Evolutionary conservation across 2,329 filamentous ascomycete genomes (phyloP), one percentile per base, ranked within the genome.

Genomic region (Cladosporium sp.): DNA sequence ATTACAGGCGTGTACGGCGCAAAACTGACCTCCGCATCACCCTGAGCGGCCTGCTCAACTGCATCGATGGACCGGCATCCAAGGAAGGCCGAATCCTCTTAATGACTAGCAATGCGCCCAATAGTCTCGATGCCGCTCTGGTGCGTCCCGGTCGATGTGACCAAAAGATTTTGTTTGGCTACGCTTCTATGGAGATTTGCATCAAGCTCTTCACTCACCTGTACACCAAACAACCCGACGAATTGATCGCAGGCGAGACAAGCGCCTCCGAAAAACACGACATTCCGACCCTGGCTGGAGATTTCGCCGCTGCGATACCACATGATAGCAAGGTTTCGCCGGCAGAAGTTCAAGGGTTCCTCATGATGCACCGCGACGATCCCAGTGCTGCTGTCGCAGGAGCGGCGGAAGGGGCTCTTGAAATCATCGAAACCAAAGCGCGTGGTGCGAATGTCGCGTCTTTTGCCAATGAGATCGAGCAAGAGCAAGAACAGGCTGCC

Each of bases 101-200:
- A 68, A 88, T 90, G 83, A 89, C 86, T 0, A 88, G 84, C 20
- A 91, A 91, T 66, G 77, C 80, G 50, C 83, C 83, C 3, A 82
- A 90, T 57, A 74, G 77, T 7, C 76, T 91, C 0, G 86, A 90
- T 61, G 77, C 82, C 41, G 86, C 85, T 0, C 74, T 91, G 13
- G 82, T 88, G 43, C 76, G 85, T 0, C 85, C 86, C 0, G 85
- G 85, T 1, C 76, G 84, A 1, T 80, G 89, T 7, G 83, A 87
- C 55, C 25, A 51, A 66, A 78, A 86, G 53, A 74, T 86, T 1
- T 70, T 72, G 8, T 85, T 89, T 64, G 76, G 65, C 2, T 62
- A 69, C 25, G 70, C 70, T 1, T 68, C 65, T 1, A 55, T 54
- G 7, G 59, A 63, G 1, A 70, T 74, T 45, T 64, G 63, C 4